These are phyloP conservation scores for Erodium chrysanthum DNA, from an alignment of 441 rosid species.

Conservation along the genomic window DNA sequence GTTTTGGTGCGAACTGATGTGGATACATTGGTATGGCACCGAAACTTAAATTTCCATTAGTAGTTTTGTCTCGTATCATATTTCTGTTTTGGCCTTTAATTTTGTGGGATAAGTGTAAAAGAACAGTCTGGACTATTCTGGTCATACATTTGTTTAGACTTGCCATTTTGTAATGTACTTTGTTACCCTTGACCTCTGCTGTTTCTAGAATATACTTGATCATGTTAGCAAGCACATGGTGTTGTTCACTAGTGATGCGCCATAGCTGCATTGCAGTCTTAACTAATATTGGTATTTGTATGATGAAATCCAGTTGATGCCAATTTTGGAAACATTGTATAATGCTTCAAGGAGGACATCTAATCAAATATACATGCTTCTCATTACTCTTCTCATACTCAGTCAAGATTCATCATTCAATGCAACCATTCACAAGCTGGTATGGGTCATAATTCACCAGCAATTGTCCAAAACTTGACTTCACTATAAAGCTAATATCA, in stretches of 20 bases:
- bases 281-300: constrained; percentile 15
- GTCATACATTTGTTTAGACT: not conserved
- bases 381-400: constrained; percentile 91
- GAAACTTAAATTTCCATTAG: constrained; percentile 14
- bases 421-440: constrained; percentile 90
- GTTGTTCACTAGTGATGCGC: constrained; percentile 10
- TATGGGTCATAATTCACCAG: constrained; percentile 23
- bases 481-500: constrained; percentile 13
- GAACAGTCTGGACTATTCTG: not conserved
- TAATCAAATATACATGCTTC: constrained; percentile 93
- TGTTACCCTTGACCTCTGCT: not conserved
- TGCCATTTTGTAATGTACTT: not conserved
- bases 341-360: constrained; percentile 83
- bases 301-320: constrained; percentile 59
- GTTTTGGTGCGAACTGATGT: constrained; percentile 91
- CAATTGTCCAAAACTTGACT: constrained; percentile 7
- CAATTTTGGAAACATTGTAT: constrained; percentile 82
- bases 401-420: constrained; percentile 97
- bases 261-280: constrained; percentile 9
- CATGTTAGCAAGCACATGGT: constrained; percentile 12
- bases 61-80: not conserved
- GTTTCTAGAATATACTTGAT: not conserved
- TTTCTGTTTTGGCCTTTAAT: not conserved
- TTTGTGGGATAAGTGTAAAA: not conserved
- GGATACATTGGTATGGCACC: constrained; percentile 78